A percentile compares a stretch with the other conserved stretches of the same genome.
phyloP scores from a whole-genome alignment of 73 alveolate genomes.

The Paramecium tetraurelia region DNA sequence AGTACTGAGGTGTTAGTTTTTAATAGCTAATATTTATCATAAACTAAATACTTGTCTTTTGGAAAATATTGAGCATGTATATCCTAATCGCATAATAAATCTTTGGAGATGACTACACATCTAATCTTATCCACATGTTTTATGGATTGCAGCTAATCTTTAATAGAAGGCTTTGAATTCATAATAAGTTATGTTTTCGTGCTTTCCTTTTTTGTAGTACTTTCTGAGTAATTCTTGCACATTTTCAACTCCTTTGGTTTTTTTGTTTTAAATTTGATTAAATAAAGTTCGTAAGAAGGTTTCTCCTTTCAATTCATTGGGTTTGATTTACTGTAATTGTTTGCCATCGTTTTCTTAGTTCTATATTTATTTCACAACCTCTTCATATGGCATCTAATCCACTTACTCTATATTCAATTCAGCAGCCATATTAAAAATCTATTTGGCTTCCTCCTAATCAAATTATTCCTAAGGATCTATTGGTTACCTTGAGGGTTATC shows the following conservation, averaged over 20 bases:
- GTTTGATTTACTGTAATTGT: neutral
- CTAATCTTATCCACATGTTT: neutral
- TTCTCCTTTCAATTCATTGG: neutral
- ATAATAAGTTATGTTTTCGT: slow-evolving; percentile 10
- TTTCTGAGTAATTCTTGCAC: neutral
- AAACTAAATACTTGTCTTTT: neutral
- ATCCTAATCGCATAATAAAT: slow-evolving; percentile 42
- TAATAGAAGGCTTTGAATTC: slow-evolving; percentile 29
- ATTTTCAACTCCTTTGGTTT: neutral
- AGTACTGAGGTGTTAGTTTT: neutral
- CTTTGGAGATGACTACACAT: slow-evolving; percentile 23
- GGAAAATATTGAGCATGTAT: neutral
- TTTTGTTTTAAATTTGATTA: neutral
- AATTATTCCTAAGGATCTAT: neutral
- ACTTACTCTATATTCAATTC: neutral
- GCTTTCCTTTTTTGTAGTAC: slow-evolving; percentile 9
- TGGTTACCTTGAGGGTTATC: neutral
- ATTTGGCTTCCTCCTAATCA: neutral
- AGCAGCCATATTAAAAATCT: neutral
- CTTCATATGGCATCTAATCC: slow-evolving; percentile 21
- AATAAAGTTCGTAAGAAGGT: neutral
- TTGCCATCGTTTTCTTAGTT: slow-evolving; percentile 12
- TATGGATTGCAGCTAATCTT: neutral
- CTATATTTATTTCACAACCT: neutral
- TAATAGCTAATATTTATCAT: neutral